phyloP scores from a whole-genome alignment of 805 yeast genomes.

The Kluyveromyces starmeri region DNA sequence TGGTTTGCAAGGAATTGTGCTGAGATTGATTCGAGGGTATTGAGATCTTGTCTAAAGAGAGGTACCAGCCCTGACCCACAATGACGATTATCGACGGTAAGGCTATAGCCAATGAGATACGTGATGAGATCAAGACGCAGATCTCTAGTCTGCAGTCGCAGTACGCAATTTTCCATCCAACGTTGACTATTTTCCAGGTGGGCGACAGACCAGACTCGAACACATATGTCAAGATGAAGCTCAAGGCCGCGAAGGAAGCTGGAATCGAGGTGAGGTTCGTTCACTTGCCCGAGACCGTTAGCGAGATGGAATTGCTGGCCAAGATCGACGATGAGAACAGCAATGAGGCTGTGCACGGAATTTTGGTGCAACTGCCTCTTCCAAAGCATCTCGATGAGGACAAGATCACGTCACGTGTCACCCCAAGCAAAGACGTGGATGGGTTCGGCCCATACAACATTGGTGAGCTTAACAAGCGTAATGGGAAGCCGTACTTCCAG shows the following conservation, averaged over 20 bases:
- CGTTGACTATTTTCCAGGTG: conserved; percentile 77
- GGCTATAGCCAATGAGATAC: conserved; percentile 43
- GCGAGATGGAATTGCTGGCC: conserved; percentile 52
- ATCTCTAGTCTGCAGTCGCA: conserved; percentile 36
- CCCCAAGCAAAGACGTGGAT: conserved; percentile 82
- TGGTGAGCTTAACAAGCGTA: conserved; percentile 83
- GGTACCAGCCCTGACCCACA: too few relatives aligned
- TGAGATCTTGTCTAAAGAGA: too few relatives aligned
- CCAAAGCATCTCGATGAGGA: conserved; percentile 77
- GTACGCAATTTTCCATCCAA: conserved; percentile 56
- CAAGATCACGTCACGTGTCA: conserved; percentile 70
- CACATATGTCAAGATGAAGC: conserved; percentile 85
- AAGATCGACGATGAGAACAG: conserved; percentile 57
- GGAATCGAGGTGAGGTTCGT: conserved; percentile 60
- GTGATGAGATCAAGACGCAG: conserved; percentile 43
- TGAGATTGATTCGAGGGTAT: too few relatives aligned
- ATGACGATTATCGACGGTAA: conserved; percentile 48
- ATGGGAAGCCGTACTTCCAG: conserved; percentile 71
- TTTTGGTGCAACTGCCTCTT: conserved; percentile 83
- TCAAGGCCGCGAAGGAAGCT: conserved; percentile 82
- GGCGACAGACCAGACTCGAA: conserved; percentile 86
- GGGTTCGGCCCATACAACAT: conserved; percentile 86
- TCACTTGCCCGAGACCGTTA: conserved; percentile 52
- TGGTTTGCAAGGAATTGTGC: too few relatives aligned
- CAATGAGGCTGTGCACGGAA: conserved; percentile 74